phyloP scores from a whole-genome alignment of 495 filamentous ascomycete genomes.

The Penicillium coffeae region DNA sequence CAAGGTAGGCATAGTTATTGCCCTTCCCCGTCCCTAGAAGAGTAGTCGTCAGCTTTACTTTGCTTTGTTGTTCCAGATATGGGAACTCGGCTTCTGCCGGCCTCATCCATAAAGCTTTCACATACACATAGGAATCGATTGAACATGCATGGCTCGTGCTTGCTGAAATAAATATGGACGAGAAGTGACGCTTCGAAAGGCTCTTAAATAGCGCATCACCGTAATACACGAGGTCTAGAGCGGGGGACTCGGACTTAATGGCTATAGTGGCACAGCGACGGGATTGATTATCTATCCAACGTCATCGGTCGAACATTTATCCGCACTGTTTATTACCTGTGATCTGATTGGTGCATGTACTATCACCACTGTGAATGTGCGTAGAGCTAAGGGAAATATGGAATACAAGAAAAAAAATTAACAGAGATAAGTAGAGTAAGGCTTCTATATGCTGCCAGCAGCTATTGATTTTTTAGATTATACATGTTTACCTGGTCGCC shows the following conservation, averaged over 20 bases:
- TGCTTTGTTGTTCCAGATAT: neutral
- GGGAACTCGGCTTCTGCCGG: neutral
- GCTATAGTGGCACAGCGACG: neutral
- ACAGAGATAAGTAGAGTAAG: neutral
- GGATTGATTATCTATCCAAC: constrained; percentile 18
- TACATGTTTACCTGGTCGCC: constrained; percentile 7
- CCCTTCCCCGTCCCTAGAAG: constrained; percentile 74
- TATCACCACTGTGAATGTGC: neutral
- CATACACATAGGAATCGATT: constrained; percentile 98
- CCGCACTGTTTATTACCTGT: constrained; percentile 12
- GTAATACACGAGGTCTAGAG: constrained; percentile 9
- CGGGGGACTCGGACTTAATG: constrained; percentile 12
- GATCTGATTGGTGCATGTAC: constrained; percentile 11
- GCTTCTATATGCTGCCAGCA: constrained; percentile 16
- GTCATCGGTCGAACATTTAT: constrained; percentile 22
- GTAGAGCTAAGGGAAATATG: too few species aligned
- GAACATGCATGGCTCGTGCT: constrained; percentile 77
- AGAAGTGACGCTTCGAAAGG: constrained; percentile 11
- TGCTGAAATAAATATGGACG: constrained; percentile 9
- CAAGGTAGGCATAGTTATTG: constrained; percentile 97
- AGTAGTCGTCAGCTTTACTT: constrained; percentile 7
- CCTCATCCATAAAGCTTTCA: constrained; percentile 15
- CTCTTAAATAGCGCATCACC: constrained; percentile 31
- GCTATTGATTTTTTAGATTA: constrained; percentile 8
- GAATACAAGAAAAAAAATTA: too few species aligned